phyloP scores from a whole-genome alignment of 129 eudicot genomes.

The sunflower (Helianthus annuus) region HanXRQr2.0-SUNRISE NC_035436.2:61268907-61269406 shows the following conservation, averaged over 20 bases:
- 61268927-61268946: neutral
- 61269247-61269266: constrained; percentile 7
- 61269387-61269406: neutral
- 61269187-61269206: constrained; percentile 52
- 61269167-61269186: constrained; percentile 51
- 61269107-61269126: constrained; percentile 69
- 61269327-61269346: too few relatives aligned
- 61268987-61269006: constrained; percentile 24
- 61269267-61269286: neutral
- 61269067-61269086: constrained; percentile 28
- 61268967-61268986: constrained; percentile 32
- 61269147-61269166: constrained; percentile 65
- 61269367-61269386: neutral
- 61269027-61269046: constrained; percentile 62
- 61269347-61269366: constrained; percentile 3
- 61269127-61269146: constrained; percentile 86
- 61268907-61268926: constrained; percentile 21
- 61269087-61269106: constrained; percentile 33
- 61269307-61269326: too few relatives aligned
- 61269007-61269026: constrained; percentile 50
- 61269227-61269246: too few relatives aligned
- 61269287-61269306: neutral
- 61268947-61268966: constrained; percentile 54
- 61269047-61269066: constrained; percentile 27
- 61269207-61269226: too few relatives aligned